A percentile compares a stretch with the other conserved stretches of the same genome.
phyloP scores from a whole-genome alignment of 208 protist species.

The Trypanosomatidae sp. region DNA sequence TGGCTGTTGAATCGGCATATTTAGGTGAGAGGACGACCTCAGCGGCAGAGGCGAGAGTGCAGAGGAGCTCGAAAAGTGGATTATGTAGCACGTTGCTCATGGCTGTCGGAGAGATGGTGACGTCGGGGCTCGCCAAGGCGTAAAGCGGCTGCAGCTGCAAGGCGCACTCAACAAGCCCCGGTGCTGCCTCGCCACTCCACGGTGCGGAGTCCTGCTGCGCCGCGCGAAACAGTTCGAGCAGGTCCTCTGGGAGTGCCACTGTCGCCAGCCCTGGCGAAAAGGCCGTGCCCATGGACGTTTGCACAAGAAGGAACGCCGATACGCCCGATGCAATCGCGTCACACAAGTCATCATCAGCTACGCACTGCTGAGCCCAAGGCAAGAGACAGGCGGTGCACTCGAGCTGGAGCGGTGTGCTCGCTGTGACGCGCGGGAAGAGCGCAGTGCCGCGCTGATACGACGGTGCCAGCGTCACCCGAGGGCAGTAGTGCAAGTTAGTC shows the following conservation, averaged over 20 bases:
- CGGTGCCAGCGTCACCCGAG: slow-evolving; percentile 29
- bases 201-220: background rate
- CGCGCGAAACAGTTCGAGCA: slow-evolving; percentile 10
- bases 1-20: background rate
- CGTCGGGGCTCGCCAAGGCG: background rate
- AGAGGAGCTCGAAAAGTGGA: slow-evolving; percentile 18
- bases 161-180: slow-evolving; percentile 11
- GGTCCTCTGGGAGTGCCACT: slow-evolving; percentile 8
- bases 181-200: slow-evolving; percentile 11
- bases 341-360: background rate
- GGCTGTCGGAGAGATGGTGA: background rate
- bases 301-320: slow-evolving; percentile 13
- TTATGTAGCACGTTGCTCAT: background rate
- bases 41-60: slow-evolving; percentile 26
- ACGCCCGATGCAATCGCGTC: background rate
- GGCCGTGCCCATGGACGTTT: slow-evolving; percentile 22
- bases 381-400: slow-evolving; percentile 15
- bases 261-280: background rate
- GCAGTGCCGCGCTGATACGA: background rate
- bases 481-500: slow-evolving; percentile 43
- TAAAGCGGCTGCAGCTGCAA: slow-evolving; percentile 25
- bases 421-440: slow-evolving; percentile 8
- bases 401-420: slow-evolving; percentile 13
- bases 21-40: slow-evolving; percentile 23
- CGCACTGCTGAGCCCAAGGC: slow-evolving; percentile 12